Percentiles rank a stretch among this genome's conserved stretches.
phyloP scores from a whole-genome alignment of 345 rosid species.

The Eucalyptus urophylla region DNA sequence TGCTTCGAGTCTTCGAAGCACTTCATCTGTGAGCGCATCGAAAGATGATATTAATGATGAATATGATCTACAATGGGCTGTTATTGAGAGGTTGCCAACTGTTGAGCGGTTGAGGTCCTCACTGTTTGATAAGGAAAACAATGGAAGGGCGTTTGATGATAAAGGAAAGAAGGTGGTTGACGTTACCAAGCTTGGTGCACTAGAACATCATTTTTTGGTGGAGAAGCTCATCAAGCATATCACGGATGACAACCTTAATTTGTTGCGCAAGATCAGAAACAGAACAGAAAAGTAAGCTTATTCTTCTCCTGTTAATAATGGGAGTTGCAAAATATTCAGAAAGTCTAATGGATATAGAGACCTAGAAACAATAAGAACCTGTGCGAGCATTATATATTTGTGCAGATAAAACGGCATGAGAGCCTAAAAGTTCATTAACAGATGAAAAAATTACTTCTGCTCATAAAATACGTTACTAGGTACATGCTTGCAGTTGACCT shows the following conservation, averaged over 20 bases:
- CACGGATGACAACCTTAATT: constrained; percentile 48
- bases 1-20: constrained; percentile 27
- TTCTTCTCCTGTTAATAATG: neutral
- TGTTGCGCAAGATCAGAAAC: constrained; percentile 30
- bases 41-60: constrained; percentile 21
- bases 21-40: constrained; percentile 4
- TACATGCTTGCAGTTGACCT: neutral
- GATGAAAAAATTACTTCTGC: neutral
- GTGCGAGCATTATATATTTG: neutral
- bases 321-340: neutral
- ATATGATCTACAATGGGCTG: constrained; percentile 52
- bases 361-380: neutral
- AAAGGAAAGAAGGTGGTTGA: constrained; percentile 26
- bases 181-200: constrained; percentile 43
- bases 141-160: neutral
- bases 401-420: neutral
- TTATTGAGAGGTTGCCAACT: constrained; percentile 61
- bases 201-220: constrained; percentile 40
- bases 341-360: neutral
- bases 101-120: constrained; percentile 39
- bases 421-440: neutral
- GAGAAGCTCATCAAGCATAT: constrained; percentile 59
- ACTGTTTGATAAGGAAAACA: constrained; percentile 12
- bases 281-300: constrained; percentile 42
- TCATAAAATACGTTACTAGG: neutral